Evolutionary conservation across 2,329 filamentous ascomycete species (phyloP), one percentile per base, ranked within the genome.

Genomic region (Penicillium sp.): DNA sequence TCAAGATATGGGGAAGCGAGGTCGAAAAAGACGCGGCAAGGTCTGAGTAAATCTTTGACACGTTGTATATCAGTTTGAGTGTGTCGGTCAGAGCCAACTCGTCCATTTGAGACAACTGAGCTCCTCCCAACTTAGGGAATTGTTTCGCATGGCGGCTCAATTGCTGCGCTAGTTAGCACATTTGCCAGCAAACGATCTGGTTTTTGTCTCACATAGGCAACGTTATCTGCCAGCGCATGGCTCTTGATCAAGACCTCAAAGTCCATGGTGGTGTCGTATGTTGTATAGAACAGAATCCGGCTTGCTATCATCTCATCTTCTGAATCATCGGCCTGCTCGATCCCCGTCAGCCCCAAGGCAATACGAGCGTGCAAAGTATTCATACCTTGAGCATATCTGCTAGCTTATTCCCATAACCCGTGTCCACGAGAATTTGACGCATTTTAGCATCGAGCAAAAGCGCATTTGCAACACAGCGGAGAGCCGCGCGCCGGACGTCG

Each of bases 221-320:
- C 85, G 61, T 81, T 85, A 29, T 89, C 84, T 27, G 85, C 88
- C 8, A 95, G 75, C 18, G 82, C 75, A 66, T 91, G 77, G 22
- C 90, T 76, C 50, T 85, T 81, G 45, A 93, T 83, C 9, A 94
- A 79, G 3, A 78, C 74, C 16, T 81, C 75, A 49, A 92, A 84
- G 67, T 91, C 79, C 58, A 90, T 73, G n/a, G 82, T 83, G 11
- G 89, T 87, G 57, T 84, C 84, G 71, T 95, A 95, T 0, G 91
- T 95, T 31, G 87, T 83, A 10, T 94, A 80, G 65, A 96, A 92
- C 14, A 95, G 77, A 42, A 95, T 85, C 49, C 91, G 84, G n/a
- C 88, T 88, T 56, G 83, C 76, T 2, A 97, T 80, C 71, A 97
- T 97, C 68, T 97, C 92, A 63, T 96, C 88, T 57, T 97, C 92